Base-by-base conservation (phyloP, 306 rosid genomes). In the Gillenia trifoliata region DNA sequence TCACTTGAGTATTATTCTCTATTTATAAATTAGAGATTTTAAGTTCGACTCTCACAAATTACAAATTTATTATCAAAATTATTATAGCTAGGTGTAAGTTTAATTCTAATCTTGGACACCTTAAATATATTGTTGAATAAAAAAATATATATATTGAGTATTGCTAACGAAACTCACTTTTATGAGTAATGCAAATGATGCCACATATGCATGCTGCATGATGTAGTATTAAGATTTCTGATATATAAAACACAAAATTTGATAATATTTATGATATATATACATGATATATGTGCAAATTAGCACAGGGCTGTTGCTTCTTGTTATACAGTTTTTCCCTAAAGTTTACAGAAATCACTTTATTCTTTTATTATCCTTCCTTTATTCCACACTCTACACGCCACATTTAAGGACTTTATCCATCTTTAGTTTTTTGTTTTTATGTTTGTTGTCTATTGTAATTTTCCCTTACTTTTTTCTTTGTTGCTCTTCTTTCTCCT, bases 351-450 rank as follows among this genome's bases (percentile, higher is more conserved):
- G 47, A 85, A 75, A 76, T 59, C 62, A 25, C 92, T 89, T 91
- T 91, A 89, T 87, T 87, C 92, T 82, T 84, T 84, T 91, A 83
- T 83, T 83, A 87, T 88, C 90, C 64, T 25, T 77, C 79, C 87
- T 88, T 85, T 90, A 88, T 86, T 90, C 89, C 82, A 65, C 28
- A n/a, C 28, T 25, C 47, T 67, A 54, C 8, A 71, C 73, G 77
- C 89, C 88, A 79, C 85, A 79, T 82, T 85, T 79, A 81, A 29
- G 70, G 66, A 76, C 88, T 87, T 84, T 83, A 83, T 85, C 87
- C 64, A 40, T 82, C 94, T 85, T 87, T 87, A 75, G 71, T 76
- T 65, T 75, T 80, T 85, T 80, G 86, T 85, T 86, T 90, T 82
- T 83, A 77, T 86, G 76, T 84, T 70, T 75, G 77, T 72, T 25